Evolutionary conservation across 176 grass and related monocot species (phyloP), one percentile per base, ranked within the genome.

Genomic region (Areca catechu): DNA sequence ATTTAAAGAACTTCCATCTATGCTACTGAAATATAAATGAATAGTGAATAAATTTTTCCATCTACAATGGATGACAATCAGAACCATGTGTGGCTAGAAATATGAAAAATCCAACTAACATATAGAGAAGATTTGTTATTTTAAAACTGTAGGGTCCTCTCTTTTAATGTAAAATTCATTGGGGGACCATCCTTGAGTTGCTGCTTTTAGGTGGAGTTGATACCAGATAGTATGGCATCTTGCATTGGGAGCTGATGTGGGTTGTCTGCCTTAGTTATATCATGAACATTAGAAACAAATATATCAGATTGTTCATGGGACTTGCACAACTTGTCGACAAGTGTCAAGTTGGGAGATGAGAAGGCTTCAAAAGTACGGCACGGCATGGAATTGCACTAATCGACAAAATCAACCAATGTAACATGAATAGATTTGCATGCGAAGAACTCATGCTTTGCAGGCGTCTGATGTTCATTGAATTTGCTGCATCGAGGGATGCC

Each of bases 261-360:
- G 27, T 24, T 17, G 14, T 34, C 22, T 30, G 22, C 57, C 17
- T 58, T n/a, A 16, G 56, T 24, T 17, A 25, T 15, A 58, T 19
- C 57, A 60, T 9, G 22, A 19, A 60, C 25, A 29, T 30, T 60
- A 60, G 57, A 37, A 60, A 28, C 25, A 25, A 34, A n/a, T 60
- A n/a, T 29, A n/a, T 60, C 57, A 43, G 7, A 43, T 43, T 43
- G 34, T 43, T 43, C 34, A 12, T 43, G 10, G 34, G 9, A 43
- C 9, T 43, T 43, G 2, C 30, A 43, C 34, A 10, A 7, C 56
- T 29, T 58, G 20, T 58, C 24, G 22, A 58, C 56, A 28, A 29
- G 4, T 28, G 56, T 28, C 22, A 15, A 29, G 25, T 34, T 29
- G 17, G 25, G 25, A 60, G 27, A 17, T 60, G 22, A 60, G 57